Percentiles rank a stretch among this genome's conserved stretches.
These are phyloP conservation scores for Rhodomyrtus tomentosa DNA, from an alignment of 345 rosid species.

Conservation along the genomic window DNA sequence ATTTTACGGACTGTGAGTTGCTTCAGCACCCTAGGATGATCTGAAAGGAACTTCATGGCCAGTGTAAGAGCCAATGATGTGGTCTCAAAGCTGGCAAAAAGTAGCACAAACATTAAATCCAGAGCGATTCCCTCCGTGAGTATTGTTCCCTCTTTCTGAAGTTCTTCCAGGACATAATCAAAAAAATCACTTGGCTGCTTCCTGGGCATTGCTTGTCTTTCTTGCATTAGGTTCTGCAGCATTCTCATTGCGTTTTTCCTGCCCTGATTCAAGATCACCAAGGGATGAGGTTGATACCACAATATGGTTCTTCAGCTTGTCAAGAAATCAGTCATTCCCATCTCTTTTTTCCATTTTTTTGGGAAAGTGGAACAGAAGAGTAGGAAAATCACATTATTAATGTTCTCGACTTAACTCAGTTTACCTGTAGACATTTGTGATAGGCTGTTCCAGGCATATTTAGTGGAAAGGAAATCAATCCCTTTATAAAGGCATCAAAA, in stretches of 20 bases:
- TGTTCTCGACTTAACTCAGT: neutral
- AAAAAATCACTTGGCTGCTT: constrained; percentile 49
- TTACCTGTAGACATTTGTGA: constrained; percentile 83
- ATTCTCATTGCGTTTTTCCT: constrained; percentile 76
- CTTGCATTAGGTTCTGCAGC: constrained; percentile 60
- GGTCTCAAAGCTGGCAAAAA: constrained; percentile 94
- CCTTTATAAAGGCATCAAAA: constrained; percentile 79
- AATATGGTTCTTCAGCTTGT: neutral
- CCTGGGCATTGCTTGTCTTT: constrained; percentile 48
- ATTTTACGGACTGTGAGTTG: constrained; percentile 49
- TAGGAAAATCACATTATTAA: neutral
- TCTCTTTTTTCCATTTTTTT: neutral
- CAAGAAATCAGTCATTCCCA: neutral
- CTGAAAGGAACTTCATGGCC: constrained; percentile 66
- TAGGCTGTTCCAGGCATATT: constrained; percentile 94
- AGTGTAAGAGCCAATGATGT: constrained; percentile 82
- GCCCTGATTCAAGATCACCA: constrained; percentile 32
- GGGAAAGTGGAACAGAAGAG: neutral
- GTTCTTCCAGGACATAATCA: constrained; percentile 79
- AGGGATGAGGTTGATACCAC: neutral
- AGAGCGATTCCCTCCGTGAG: constrained; percentile 80
- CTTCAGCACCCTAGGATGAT: constrained; percentile 52
- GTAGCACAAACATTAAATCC: constrained; percentile 89
- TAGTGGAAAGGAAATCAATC: constrained; percentile 87
- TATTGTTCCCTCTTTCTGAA: constrained; percentile 61